phyloP scores from a whole-genome alignment of 306 rosid genomes.

The Rosa lucieae region DNA sequence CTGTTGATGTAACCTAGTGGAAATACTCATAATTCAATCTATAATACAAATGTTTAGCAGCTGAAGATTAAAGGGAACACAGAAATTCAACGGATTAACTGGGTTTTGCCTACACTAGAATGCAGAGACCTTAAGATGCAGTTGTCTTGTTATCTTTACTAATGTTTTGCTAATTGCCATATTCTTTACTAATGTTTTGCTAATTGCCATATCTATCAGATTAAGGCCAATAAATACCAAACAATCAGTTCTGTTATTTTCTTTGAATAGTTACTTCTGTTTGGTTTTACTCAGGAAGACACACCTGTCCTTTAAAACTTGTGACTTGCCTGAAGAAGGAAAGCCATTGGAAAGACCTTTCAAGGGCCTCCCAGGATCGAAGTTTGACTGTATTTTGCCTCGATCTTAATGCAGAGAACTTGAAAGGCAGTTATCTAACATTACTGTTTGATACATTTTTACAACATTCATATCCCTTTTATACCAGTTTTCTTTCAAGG shows the following conservation, averaged over 20 bases:
- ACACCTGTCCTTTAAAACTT: background rate
- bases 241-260: background rate
- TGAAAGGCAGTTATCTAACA: background rate
- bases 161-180: background rate
- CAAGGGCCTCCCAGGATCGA: background rate
- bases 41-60: background rate
- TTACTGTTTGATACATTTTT: background rate
- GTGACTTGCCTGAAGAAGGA: conserved; percentile 4
- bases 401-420: background rate
- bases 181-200: background rate
- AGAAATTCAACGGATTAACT: background rate
- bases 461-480: background rate
- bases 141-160: background rate
- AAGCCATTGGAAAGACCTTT: background rate
- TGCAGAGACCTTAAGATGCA: conserved; percentile 1
- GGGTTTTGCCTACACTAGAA: background rate
- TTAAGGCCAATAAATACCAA: background rate
- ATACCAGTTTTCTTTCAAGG: background rate
- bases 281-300: background rate
- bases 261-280: background rate
- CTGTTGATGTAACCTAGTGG: background rate
- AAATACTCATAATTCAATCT: background rate
- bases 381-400: background rate
- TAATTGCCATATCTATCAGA: no score
- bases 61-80: background rate